Evolutionary conservation across 139 green algal species (phyloP), one percentile per base, ranked within the genome.

Genomic region (Chlorella sp.): DNA sequence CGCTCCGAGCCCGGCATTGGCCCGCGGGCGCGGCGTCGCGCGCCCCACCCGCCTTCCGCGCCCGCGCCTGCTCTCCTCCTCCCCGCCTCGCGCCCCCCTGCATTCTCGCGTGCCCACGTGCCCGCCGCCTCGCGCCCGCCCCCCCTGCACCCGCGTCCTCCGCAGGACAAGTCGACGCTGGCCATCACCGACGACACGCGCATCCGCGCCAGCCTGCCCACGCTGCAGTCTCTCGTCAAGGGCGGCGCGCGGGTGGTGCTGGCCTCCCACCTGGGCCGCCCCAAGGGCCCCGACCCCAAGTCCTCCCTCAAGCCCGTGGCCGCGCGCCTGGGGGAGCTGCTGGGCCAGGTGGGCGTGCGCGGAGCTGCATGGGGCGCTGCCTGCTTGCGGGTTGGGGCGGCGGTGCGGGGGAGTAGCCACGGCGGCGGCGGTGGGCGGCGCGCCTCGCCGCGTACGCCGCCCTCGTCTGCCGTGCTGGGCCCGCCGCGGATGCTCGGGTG

Each of bases 121-220:
- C 29, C 9, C 9, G 66, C 60, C 19, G 17, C 17, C 36, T 41
- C 43, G 2, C 5, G 8, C 45, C 41, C 25, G 29, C 48, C 14
- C 11, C n/a, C 33, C 38, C 8, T 66, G 59, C 40, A 19, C 14
- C 48, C 48, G 14, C 48, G 25, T 60, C n/a, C 9, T 60, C 21
- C 31, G 36, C 75, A 78, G 67, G 69, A 81, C 73, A 78, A 79
- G 58, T 41, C 46, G n/a, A 80, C 71, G 3, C 79, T 87, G 61
- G 93, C 93, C 38, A 97, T 99, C 87, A 98, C 90, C 42, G 96
- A 85, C 76, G 96, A 98, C 91, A 99, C 96, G 31, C 91, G 96
- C 79, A 98, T 99, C 82, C 87, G 95, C 33, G 96, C 95, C 71
- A 92, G 92, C 29, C 83, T 98, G 59, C 95, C 95, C 71, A 99